phyloP scores from a whole-genome alignment of 1,284 basidiomycete species.

The Agroathelia rolfsii region DNA sequence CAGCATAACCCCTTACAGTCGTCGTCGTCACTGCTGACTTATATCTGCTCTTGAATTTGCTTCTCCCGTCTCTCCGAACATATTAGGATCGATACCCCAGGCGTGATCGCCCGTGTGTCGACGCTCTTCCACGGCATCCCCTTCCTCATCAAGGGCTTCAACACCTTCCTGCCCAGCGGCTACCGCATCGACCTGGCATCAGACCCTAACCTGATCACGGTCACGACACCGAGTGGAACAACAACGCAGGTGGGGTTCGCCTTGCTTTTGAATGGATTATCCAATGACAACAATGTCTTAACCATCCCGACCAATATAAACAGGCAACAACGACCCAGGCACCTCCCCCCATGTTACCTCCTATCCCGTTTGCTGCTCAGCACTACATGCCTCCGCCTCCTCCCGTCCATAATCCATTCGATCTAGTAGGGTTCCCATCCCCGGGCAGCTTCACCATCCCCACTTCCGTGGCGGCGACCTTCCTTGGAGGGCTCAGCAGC shows the following conservation, averaged over 20 bases:
- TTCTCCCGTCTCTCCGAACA: too few species aligned
- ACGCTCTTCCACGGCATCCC: constrained; percentile 92
- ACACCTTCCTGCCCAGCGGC: constrained; percentile 94
- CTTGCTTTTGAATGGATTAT: too few species aligned
- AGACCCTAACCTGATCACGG: constrained; percentile 80
- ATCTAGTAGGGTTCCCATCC: constrained; percentile 24
- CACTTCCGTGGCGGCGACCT: constrained; percentile 23
- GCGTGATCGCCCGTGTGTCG: constrained; percentile 96
- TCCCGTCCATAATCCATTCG: constrained; percentile 17
- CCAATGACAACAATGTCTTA: too few species aligned
- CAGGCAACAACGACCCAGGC: too few species aligned
- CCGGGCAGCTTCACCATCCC: constrained; percentile 38
- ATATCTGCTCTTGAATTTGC: constrained; percentile 10
- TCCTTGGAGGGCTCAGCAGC: constrained; percentile 23
- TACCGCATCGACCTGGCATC: constrained; percentile 91
- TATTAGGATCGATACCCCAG: constrained; percentile 97
- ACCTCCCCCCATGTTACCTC: too few species aligned
- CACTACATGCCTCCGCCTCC: too few species aligned
- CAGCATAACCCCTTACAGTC: constrained; percentile 3
- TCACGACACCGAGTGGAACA: constrained; percentile 88
- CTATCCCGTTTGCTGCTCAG: too few species aligned
- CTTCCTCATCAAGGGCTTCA: constrained; percentile 94
- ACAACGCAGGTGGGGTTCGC: too few species aligned
- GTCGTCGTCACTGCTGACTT: constrained; percentile 7
- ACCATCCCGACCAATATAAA: too few species aligned